Conservation (phyloP, 768 basidiomycete genomes). For the Leccinellum luteum region DNA sequence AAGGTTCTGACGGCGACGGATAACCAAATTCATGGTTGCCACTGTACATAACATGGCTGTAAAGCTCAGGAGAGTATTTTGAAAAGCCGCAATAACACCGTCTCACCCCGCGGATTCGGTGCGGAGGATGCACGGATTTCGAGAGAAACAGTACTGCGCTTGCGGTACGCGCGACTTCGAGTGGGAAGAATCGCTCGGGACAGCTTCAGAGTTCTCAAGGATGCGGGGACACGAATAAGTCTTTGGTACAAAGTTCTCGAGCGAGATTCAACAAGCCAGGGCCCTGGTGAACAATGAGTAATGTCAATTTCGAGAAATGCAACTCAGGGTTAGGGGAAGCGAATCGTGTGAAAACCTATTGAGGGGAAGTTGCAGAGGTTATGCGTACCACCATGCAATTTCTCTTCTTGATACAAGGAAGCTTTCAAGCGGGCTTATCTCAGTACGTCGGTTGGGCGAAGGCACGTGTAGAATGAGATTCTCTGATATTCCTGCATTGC, state of each 20-base stretch:
- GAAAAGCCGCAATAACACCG: slow-evolving; percentile 7
- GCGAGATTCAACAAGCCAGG: not conserved
- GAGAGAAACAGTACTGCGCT: not conserved
- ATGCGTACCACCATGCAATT: not conserved
- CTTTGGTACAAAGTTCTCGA: not conserved
- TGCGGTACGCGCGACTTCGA: not conserved
- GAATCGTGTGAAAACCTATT: not conserved
- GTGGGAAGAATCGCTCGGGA: not conserved
- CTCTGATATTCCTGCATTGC: slow-evolving; percentile 16
- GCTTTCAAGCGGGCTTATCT: slow-evolving; percentile 2
- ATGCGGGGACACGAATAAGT: not conserved
- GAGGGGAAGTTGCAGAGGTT: not conserved
- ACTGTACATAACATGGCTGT: not conserved
- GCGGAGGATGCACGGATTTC: not conserved
- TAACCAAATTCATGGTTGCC: not conserved
- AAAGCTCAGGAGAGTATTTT: not conserved
- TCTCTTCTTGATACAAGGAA: slow-evolving; percentile 3
- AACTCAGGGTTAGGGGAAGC: not conserved
- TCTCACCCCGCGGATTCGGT: slow-evolving; percentile 7
- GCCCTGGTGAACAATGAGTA: not conserved
- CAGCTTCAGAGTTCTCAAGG: not conserved
- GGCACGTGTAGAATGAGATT: slow-evolving; percentile 22
- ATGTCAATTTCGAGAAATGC: too few relatives aligned
- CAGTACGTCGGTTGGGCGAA: slow-evolving; percentile 1
- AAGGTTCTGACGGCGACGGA: not conserved